Evolutionary conservation across 1,284 basidiomycete genomes (phyloP), one percentile per base, ranked within the genome.

Genomic region (Chalciporus sp.): DNA sequence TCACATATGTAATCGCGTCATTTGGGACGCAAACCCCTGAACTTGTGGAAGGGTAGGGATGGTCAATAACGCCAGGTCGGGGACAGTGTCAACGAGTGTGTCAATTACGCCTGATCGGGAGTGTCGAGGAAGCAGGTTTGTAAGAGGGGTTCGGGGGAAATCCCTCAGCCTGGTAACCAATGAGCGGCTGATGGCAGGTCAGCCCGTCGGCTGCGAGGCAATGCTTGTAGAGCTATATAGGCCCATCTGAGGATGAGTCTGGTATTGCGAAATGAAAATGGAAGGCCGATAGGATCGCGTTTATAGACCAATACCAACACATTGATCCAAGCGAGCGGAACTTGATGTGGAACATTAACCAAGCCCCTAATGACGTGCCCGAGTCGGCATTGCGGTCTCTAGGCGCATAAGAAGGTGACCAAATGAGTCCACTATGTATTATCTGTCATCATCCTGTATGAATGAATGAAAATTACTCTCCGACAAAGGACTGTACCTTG

Each of bases 241-340:
- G 31, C 26, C 1, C 40, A 31, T 41, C 33, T 52, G 53, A 56
- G 47, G 48, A 37, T 14, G 42, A 31, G 47, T 42, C 47, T 44
- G 42, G 37, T 29, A n/a, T 40, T 41, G 49, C 8, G 39, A 63
- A 61, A 63, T 63, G 63, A 65, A 63, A 62, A 62, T 62, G 61
- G 63, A 62, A 62, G 58, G 27, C 62, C 59, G 45, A 43, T 50
- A 35, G 61, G 55, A 53, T 58, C 58, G 60, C 39, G 43, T 19
- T 37, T 9, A 37, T 17, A 37, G 35, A 37, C 29, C 19, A 7
- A 35, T 19, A 23, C 11, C 14, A 20, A 9, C 44, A 14, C 6
- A 12, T 8, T 7, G 17, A 11, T 29, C 43, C 43, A 33, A 33
- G 19, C 40, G 31, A 57, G 23, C 60, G 60, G 60, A 62, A 57